These are phyloP conservation scores for Magnusiomyces magnusii DNA, from an alignment of 1,139 yeast species.

Conservation along the genomic window DNA sequence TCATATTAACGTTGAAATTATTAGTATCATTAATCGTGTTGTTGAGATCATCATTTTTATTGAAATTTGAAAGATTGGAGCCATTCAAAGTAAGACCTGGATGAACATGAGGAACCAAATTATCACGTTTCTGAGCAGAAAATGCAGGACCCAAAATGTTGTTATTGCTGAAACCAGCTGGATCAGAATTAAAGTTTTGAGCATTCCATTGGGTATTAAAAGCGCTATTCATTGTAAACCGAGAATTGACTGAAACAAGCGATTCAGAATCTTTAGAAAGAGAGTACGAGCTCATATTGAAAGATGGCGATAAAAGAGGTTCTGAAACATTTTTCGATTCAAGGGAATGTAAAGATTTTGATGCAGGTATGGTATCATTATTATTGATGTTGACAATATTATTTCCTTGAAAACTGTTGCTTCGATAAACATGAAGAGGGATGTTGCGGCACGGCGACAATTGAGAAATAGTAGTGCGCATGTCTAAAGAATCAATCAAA, in stretches of 20 bases:
- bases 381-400: neutral
- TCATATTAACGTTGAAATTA: no score
- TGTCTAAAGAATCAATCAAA: constrained; percentile 10
- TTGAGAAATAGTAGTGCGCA: constrained; percentile 5
- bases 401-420: neutral
- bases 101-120: neutral
- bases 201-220: neutral
- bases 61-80: neutral
- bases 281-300: neutral
- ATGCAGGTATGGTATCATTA: neutral
- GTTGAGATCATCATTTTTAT: no score
- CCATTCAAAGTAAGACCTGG: neutral
- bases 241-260: neutral
- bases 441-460: neutral
- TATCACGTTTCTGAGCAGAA: neutral
- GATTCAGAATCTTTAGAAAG: neutral
- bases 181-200: neutral
- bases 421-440: neutral
- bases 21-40: no score
- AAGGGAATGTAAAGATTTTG: neutral
- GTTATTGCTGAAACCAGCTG: neutral
- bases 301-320: neutral
- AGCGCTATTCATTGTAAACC: neutral
- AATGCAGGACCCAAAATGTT: neutral
- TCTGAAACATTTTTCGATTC: neutral